These are phyloP conservation scores for Leavenworthia alabamica DNA, from an alignment of 345 rosid genomes.

Conservation along the genomic window DNA sequence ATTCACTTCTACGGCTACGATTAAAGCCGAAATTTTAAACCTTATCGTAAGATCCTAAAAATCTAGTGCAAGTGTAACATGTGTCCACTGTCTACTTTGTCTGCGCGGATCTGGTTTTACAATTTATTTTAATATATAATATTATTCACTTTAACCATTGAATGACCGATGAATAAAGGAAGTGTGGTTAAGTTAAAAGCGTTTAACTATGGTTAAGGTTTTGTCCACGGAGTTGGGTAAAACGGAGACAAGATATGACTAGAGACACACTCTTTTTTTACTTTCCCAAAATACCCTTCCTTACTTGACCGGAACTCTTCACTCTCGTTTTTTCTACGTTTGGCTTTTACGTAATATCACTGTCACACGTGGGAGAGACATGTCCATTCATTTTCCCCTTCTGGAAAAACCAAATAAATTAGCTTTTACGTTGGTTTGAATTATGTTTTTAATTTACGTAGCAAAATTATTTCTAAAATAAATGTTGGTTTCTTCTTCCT, in stretches of 20 bases:
- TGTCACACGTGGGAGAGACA: slow-evolving; percentile 27
- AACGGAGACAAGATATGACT: slow-evolving; percentile 32
- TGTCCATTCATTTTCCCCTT: slow-evolving; percentile 2
- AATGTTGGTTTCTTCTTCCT: neutral
- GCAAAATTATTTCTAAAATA: neutral
- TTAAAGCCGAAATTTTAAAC: too few species aligned
- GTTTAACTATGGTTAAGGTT: slow-evolving; percentile 19
- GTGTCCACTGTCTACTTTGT: slow-evolving; percentile 30
- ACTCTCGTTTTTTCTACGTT: neutral
- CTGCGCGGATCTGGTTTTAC: slow-evolving; percentile 14
- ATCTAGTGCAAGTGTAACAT: slow-evolving; percentile 23
- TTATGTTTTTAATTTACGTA: neutral
- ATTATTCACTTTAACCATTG: neutral
- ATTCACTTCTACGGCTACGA: too few species aligned
- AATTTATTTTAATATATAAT: neutral
- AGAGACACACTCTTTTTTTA: slow-evolving; percentile 5
- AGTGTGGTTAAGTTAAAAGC: neutral
- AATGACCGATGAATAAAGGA: neutral
- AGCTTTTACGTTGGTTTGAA: neutral
- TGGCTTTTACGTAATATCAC: slow-evolving; percentile 19
- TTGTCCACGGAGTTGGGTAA: slow-evolving; percentile 35
- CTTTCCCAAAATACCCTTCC: slow-evolving; percentile 13
- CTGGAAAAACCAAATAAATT: neutral
- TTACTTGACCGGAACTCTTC: slow-evolving; percentile 29
- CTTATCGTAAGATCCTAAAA: too few species aligned